Conservation (phyloP, 2,329 filamentous ascomycete species). For the Fusarium heterosporum region DNA sequence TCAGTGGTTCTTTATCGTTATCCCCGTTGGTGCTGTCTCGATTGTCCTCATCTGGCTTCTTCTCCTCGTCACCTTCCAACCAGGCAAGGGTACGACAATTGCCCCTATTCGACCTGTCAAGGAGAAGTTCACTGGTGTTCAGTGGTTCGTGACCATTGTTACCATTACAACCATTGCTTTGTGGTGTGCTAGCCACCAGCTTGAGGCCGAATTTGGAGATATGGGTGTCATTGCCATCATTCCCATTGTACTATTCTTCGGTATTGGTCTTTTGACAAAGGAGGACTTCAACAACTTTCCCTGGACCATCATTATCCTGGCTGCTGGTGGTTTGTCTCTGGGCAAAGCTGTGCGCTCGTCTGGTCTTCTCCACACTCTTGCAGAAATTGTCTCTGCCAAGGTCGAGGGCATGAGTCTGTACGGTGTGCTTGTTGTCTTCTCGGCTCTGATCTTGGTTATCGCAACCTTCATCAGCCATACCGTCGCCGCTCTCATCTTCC, state of each 20-base stretch:
- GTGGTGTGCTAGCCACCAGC: constrained; percentile 92
- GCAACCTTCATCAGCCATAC: constrained; percentile 99
- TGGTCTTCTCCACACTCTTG: constrained; percentile 89
- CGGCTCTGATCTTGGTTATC: constrained; percentile 85
- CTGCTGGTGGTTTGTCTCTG: constrained; percentile 89
- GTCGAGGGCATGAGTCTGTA: constrained; percentile 88
- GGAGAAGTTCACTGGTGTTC: constrained; percentile 86
- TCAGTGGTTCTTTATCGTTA: constrained; percentile 95
- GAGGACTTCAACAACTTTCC: constrained; percentile 99
- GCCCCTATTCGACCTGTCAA: constrained; percentile 91
- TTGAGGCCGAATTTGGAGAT: constrained; percentile 90
- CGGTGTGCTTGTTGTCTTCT: constrained; percentile 86
- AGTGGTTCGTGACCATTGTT: constrained; percentile 91
- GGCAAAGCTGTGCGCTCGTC: constrained; percentile 96
- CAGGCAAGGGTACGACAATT: constrained; percentile 86
- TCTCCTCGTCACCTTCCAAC: constrained; percentile 85
- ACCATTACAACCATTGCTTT: constrained; percentile 87
- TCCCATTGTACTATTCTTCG: constrained; percentile 95
- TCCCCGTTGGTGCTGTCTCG: constrained; percentile 91
- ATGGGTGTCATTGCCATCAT: constrained; percentile 99
- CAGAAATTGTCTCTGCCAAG: constrained; percentile 75
- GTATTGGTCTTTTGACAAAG: constrained; percentile 94
- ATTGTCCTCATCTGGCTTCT: constrained; percentile 91
- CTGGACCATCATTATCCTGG: constrained; percentile 99
- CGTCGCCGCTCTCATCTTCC: constrained; percentile 92